Evolutionary conservation across 2,329 filamentous ascomycete species (phyloP), one percentile per base, ranked within the genome.

Genomic region (Verticillium klebahnii): DNA sequence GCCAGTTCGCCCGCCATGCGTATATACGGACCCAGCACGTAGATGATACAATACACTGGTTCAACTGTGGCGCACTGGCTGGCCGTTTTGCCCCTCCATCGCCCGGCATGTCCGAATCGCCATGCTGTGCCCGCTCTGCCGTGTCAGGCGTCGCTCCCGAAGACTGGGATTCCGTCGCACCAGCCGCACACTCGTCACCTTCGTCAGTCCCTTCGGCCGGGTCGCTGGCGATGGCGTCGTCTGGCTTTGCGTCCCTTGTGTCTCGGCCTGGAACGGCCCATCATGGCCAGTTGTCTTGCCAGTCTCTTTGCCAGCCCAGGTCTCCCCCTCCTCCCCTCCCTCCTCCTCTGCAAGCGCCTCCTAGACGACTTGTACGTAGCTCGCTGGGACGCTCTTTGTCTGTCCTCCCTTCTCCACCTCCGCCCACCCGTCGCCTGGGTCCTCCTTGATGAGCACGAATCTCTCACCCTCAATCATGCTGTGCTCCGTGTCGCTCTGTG

Each of bases 351-450:
- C 58, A 57, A 40, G 58, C 45, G 65, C 40, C 66, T 67, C 69
- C 76, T 79, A 90, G 58, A 91, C 86, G 70, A 89, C 85, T 76
- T 93, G 90, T 63, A 98, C 85, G 79, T 98, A 99, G 74, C 92
- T 96, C 40, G 93, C 93, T 56, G 95, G 95, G 60, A 99, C 95
- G 73, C 93, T 97, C 72, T 88, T 93, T 57, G 89, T 92, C 50
- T 88, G 80, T 1, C 93, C 93, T 19, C 92, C 93, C 75, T 92
- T 93, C 79, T 98, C 95, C 19, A 99, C 95, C 78, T 98, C 95
- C 32, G 89, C 92, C 95, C 95, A 99, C 0, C 95, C 95, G 78
- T 98, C 95, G 1, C 95, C 95, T 0, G 88, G 85, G 72, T 98
- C 94, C 61, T 91, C 88, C 69, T 89, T 93, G 64, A 97, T 87